Conservation (phyloP, 306 rosid genomes). For the Sesbania bispinosa region DNA sequence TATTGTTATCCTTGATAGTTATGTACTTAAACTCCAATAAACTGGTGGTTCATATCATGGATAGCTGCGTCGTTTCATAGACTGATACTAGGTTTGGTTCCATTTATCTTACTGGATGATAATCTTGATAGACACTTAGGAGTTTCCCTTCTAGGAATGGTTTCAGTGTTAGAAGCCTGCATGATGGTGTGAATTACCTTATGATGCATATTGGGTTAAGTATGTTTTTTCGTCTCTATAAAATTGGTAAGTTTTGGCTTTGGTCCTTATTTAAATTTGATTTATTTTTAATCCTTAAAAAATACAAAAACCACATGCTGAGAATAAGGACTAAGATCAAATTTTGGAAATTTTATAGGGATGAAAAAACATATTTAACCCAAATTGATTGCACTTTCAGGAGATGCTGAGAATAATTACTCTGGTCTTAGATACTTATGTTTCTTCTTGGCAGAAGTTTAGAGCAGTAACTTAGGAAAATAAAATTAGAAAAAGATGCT, state of each 20-base stretch:
- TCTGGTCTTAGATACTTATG: not conserved
- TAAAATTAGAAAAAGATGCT: not conserved
- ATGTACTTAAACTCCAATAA: not conserved
- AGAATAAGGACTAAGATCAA: too few species aligned
- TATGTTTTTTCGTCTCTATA: too few species aligned
- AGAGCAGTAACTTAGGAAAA: not conserved
- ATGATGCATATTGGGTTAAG: not conserved
- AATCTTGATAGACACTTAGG: conserved; percentile 2
- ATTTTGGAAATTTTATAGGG: too few species aligned
- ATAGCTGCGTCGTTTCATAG: not conserved
- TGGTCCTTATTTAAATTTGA: too few species aligned
- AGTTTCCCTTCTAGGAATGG: conserved; percentile 15
- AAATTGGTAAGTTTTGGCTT: too few species aligned
- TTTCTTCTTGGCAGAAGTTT: conserved; percentile 1
- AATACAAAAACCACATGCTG: too few species aligned
- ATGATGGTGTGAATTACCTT: not conserved
- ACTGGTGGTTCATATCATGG: not conserved
- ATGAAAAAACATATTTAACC: too few species aligned
- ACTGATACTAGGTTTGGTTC: not conserved
- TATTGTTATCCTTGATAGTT: not conserved
- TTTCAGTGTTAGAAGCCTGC: not conserved
- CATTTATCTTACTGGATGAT: not conserved
- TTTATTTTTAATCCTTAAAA: too few species aligned
- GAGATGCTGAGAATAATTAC: conserved; percentile 1
- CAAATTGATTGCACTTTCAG: conserved; percentile 7